Evolutionary conservation across 2,329 filamentous ascomycete genomes (phyloP).

Genomic region (Xylaria sp.): DNA sequence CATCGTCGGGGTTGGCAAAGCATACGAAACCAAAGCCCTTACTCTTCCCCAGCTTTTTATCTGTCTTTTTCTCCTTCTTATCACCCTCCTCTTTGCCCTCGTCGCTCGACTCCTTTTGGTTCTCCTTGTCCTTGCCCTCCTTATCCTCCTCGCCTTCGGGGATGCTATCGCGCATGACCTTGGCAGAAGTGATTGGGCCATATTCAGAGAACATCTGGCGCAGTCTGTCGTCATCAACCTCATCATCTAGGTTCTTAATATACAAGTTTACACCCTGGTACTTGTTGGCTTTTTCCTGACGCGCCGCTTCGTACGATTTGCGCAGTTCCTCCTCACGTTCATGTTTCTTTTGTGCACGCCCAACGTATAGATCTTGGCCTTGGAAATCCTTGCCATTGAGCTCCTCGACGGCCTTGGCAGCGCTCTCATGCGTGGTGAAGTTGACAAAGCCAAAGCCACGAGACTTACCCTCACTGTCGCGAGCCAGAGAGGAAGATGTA

Average conservation of each 20-base stretch:
- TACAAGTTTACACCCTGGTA: constrained; percentile 99
- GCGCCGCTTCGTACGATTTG: constrained; percentile 97
- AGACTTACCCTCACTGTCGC: constrained; percentile 88
- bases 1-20: constrained; percentile 99
- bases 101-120: constrained; percentile 55
- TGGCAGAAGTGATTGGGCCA: constrained; percentile 95
- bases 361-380: constrained; percentile 95
- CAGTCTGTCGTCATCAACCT: constrained; percentile 97
- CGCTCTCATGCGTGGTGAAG: constrained; percentile 89
- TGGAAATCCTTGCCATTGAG: constrained; percentile 92
- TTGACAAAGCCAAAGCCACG: constrained; percentile 97
- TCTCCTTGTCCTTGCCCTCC: constrained; percentile 57
- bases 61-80: constrained; percentile 65
- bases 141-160: constrained; percentile 61
- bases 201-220: constrained; percentile 90
- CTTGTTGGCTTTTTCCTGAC: constrained; percentile 97
- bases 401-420: constrained; percentile 83
- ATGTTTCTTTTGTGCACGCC: constrained; percentile 99
- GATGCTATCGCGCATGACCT: constrained; percentile 92
- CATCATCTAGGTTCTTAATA: constrained; percentile 98
- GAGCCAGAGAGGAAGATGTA: constrained; percentile 92
- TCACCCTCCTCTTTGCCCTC: constrained; percentile 59
- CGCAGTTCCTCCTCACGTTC: constrained; percentile 99
- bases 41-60: constrained; percentile 89
- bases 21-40: constrained; percentile 99